Conservation (phyloP, 352 stramenopile genomes). For the Globisporangium polare region DNA sequence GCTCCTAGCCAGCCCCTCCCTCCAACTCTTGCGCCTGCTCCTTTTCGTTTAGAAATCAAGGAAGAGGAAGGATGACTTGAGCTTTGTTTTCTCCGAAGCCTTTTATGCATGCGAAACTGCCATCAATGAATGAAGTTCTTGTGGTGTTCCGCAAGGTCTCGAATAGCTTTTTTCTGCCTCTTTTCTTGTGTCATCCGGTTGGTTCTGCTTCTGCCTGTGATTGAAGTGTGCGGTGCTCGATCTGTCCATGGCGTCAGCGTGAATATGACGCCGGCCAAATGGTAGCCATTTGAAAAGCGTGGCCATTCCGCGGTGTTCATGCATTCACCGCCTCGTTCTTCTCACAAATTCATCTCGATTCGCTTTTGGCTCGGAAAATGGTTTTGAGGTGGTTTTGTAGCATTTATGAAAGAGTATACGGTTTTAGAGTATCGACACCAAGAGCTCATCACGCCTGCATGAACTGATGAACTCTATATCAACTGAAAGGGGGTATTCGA, state of each 20-base stretch:
- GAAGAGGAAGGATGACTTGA: slow-evolving; percentile 16
- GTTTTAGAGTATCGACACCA: neutral
- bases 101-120: slow-evolving; percentile 7
- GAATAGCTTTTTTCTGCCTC: neutral
- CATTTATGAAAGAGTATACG: neutral
- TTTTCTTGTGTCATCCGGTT: neutral
- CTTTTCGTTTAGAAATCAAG: slow-evolving; percentile 28
- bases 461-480: too few species aligned
- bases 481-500: too few species aligned
- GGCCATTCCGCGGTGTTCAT: neutral
- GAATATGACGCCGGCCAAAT: neutral
- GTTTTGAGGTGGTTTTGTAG: neutral
- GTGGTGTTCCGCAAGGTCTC: slow-evolving; percentile 5
- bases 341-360: neutral
- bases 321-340: neutral
- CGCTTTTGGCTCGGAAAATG: neutral
- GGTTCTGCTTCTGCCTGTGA: neutral
- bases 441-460: too few species aligned
- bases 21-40: neutral
- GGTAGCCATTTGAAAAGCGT: slow-evolving; percentile 3
- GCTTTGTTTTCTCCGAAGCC: slow-evolving; percentile 5
- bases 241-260: neutral
- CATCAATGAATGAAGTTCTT: slow-evolving; percentile 25
- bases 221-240: neutral
- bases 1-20: neutral